These are phyloP conservation scores for Rhizopus stolonifer DNA, from an alignment of 371 early-diverging fungal genomes.

Conservation along the genomic window DNA sequence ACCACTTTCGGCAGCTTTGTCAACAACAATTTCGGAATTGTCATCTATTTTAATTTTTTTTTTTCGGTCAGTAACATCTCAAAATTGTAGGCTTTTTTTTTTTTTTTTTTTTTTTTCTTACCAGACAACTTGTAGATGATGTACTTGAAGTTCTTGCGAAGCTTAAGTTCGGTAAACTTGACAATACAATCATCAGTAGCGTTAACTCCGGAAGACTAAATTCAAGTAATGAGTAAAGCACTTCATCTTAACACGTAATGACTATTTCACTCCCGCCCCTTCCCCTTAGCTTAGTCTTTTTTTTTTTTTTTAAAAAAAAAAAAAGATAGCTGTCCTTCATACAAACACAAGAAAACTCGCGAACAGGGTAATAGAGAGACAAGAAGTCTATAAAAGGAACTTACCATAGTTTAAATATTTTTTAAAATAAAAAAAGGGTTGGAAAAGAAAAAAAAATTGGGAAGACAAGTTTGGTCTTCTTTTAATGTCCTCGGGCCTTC, in stretches of 20 bases:
- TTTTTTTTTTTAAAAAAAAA: constrained; percentile 1
- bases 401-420: no score
- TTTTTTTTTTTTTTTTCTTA: constrained; percentile 22
- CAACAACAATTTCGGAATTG: constrained; percentile 63
- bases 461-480: background rate
- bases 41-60: constrained; percentile 34
- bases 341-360: no score
- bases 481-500: background rate
- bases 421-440: constrained; percentile 3
- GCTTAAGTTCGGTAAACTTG: constrained; percentile 70
- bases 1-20: constrained; percentile 51
- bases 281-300: background rate
- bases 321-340: no score
- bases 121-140: constrained; percentile 78
- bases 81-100: constrained; percentile 41
- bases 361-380: no score
- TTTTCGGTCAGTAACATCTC: constrained; percentile 14
- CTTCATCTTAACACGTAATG: background rate
- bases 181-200: constrained; percentile 65
- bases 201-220: constrained; percentile 69
- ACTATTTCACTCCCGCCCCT: background rate
- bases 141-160: constrained; percentile 71
- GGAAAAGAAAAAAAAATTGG: background rate
- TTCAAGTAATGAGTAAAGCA: background rate
- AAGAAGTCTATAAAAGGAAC: no score